A percentile compares a stretch with the other conserved stretches of the same genome.
Evolutionary conservation across 2,329 filamentous ascomycete species (phyloP).

Genomic region (Pseudocercospora macadamiae): DNA sequence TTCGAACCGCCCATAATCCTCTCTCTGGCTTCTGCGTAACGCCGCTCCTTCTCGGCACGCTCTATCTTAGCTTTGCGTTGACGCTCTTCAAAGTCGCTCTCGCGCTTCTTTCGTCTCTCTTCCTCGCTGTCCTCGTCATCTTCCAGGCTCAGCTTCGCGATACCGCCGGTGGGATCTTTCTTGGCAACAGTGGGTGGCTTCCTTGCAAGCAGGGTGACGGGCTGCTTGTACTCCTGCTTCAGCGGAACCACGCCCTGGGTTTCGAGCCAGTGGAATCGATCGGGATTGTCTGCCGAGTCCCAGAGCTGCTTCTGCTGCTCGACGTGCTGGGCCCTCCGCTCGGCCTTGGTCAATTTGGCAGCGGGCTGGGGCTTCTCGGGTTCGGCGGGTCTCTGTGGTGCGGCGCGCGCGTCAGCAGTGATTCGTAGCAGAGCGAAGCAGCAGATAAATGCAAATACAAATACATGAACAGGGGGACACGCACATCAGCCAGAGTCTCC

Average conservation of each 20-base stretch:
- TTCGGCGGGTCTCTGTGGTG: slow-evolving; percentile 37
- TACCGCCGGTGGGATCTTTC: slow-evolving; percentile 54
- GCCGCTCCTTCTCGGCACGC: slow-evolving; percentile 84
- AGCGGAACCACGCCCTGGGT: slow-evolving; percentile 64
- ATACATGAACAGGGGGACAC: slow-evolving; percentile 21
- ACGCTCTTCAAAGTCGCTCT: slow-evolving; percentile 74
- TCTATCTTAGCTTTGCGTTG: slow-evolving; percentile 77
- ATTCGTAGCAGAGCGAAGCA: background rate
- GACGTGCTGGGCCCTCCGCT: slow-evolving; percentile 76
- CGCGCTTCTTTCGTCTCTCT: slow-evolving; percentile 61
- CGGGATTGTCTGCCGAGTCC: slow-evolving; percentile 82
- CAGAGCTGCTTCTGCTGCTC: slow-evolving; percentile 85
- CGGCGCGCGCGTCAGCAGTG: too few relatives aligned
- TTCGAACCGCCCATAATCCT: slow-evolving; percentile 79
- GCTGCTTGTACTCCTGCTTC: slow-evolving; percentile 72
- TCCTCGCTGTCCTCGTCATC: slow-evolving; percentile 68
- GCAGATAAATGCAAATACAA: too few relatives aligned
- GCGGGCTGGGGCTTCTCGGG: slow-evolving; percentile 42
- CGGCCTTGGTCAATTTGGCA: slow-evolving; percentile 68
- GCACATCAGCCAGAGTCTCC: slow-evolving; percentile 76
- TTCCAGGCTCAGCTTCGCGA: slow-evolving; percentile 50
- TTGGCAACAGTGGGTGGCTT: slow-evolving; percentile 69
- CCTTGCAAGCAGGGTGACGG: slow-evolving; percentile 81
- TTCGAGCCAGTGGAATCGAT: slow-evolving; percentile 76
- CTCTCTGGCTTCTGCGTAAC: slow-evolving; percentile 85